Percentiles rank a stretch among this genome's conserved stretches.
These are phyloP conservation scores for Rosa chinensis DNA, from an alignment of 306 rosid species.

Conservation along the genomic window DNA sequence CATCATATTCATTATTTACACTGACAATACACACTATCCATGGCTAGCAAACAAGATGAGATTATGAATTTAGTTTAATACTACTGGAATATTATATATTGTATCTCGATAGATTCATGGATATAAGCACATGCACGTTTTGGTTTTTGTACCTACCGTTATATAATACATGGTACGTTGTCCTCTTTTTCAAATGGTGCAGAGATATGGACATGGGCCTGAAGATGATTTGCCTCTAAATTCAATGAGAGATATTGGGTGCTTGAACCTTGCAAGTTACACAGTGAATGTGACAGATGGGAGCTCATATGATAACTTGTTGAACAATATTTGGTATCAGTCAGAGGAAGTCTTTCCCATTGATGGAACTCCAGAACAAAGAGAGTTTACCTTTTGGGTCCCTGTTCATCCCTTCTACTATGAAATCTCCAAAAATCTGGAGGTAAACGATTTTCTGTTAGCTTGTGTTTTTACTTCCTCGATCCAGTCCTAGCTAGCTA, in stretches of 20 bases:
- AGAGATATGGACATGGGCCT: conserved; percentile 53
- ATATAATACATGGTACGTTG: not conserved
- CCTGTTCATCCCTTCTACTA: conserved; percentile 45
- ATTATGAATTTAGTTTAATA: no score
- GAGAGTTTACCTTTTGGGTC: conserved; percentile 54
- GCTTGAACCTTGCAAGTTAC: conserved; percentile 42
- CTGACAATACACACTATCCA: no score
- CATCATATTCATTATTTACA: no score
- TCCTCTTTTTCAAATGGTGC: conserved; percentile 6
- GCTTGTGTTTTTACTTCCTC: not conserved
- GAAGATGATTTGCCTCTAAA: conserved; percentile 42
- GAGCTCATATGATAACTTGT: conserved; percentile 34
- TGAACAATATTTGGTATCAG: conserved; percentile 67
- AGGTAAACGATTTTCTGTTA: conserved; percentile 23
- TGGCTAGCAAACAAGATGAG: no score
- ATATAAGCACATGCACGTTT: not conserved
- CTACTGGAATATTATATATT: not conserved
- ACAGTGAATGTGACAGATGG: conserved; percentile 34
- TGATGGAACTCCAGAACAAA: conserved; percentile 56
- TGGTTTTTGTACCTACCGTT: not conserved
- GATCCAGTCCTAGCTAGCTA: not conserved
- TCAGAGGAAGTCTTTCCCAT: conserved; percentile 59
- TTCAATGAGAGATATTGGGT: conserved; percentile 34
- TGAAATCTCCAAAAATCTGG: conserved; percentile 28
- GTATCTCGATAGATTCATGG: not conserved